phyloP scores from a whole-genome alignment of 2,329 filamentous ascomycete genomes.

The Fusarium xylarioides region DNA sequence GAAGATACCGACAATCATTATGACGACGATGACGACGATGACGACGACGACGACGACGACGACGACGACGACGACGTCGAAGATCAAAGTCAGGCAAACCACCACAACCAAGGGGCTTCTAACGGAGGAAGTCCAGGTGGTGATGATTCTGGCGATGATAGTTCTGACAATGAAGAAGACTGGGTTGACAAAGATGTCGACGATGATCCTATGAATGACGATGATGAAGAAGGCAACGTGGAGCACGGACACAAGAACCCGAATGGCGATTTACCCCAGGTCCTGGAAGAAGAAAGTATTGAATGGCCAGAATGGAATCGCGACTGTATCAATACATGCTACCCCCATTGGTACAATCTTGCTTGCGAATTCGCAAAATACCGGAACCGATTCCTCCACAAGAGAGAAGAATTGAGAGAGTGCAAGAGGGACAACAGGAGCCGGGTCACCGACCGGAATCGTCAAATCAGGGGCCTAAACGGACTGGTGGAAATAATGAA shows the following conservation, averaged over 20 bases:
- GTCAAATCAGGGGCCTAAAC: background rate
- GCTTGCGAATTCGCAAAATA: rapidly evolving
- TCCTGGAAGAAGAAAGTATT: background rate
- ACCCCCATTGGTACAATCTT: background rate
- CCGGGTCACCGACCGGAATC: background rate
- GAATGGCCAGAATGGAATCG: background rate
- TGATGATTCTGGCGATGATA: background rate
- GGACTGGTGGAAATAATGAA: rapidly evolving
- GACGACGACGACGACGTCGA: background rate
- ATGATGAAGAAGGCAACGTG: background rate
- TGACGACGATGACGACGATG: background rate
- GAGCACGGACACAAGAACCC: background rate
- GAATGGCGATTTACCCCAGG: rapidly evolving
- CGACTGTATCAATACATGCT: background rate
- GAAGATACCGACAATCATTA: background rate
- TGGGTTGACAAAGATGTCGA: background rate
- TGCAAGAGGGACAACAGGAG: rapidly evolving
- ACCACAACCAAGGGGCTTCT: background rate
- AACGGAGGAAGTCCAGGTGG: background rate
- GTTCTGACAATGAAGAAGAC: background rate
- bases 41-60: too few species aligned
- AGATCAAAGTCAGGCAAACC: background rate
- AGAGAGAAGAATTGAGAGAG: background rate
- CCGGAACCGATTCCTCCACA: background rate
- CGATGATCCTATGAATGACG: background rate